Evolutionary conservation across 345 rosid genomes (phyloP).

Genomic region (Geranium brycei): DNA sequence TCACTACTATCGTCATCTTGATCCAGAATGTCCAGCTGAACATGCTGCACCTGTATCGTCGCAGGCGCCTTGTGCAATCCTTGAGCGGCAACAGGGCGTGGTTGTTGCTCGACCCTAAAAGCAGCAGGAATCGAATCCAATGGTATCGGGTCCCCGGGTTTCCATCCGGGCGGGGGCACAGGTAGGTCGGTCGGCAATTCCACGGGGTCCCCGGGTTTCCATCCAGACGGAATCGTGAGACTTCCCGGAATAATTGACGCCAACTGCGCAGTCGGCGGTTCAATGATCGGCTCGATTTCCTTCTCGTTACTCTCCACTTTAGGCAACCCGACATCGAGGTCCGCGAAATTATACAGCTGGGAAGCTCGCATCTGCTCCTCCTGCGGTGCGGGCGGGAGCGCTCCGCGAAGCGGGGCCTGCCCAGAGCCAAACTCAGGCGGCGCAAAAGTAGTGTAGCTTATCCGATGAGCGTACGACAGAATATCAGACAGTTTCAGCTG

Average conservation of each 20-base stretch:
- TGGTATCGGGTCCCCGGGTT: constrained; percentile 77
- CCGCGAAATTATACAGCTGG: constrained; percentile 66
- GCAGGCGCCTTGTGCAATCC: constrained; percentile 57
- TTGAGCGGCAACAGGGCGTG: constrained; percentile 34
- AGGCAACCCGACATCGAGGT: constrained; percentile 83
- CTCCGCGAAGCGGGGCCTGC: constrained; percentile 82
- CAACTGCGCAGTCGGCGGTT: constrained; percentile 37
- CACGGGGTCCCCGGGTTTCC: constrained; percentile 97
- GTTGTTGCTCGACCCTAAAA: constrained; percentile 32
- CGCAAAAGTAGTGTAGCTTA: constrained; percentile 89
- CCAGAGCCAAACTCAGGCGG: constrained; percentile 92
- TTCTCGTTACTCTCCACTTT: constrained; percentile 45
- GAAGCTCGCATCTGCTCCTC: constrained; percentile 96
- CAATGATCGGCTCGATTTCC: constrained; percentile 53
- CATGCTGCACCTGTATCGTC: constrained; percentile 68
- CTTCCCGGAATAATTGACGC: constrained; percentile 51
- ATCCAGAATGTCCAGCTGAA: constrained; percentile 69
- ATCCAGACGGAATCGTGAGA: constrained; percentile 60
- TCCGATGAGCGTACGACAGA: constrained; percentile 68
- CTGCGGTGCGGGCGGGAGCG: constrained; percentile 92
- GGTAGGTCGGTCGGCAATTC: constrained; percentile 49
- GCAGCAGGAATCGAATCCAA: constrained; percentile 44
- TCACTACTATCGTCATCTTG: constrained; percentile 61
- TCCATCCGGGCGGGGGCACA: constrained; percentile 81
- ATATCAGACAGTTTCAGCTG: constrained; percentile 62